Evolutionary conservation across 2,329 filamentous ascomycete species (phyloP), one percentile per base, ranked within the genome.

Genomic region (Scleromitrula shiraiana): DNA sequence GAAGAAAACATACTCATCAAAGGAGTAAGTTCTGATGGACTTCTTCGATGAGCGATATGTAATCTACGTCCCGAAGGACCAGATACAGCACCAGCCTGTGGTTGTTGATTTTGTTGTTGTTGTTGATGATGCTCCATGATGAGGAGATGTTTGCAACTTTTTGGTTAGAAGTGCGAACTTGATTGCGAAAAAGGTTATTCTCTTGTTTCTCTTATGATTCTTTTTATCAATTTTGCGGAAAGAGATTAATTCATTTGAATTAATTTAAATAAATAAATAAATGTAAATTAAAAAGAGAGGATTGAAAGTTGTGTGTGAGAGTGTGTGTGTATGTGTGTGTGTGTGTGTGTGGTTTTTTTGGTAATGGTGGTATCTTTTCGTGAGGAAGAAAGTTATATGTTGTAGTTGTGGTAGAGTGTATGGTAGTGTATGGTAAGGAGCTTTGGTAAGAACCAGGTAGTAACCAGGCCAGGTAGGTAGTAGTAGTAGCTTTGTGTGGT

Each of bases 31-130:
- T 97, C 93, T 59, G 93, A 97, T 57, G 91, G 93, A 72, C 89
- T 96, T 70, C 91, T 84, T 66, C 91, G 85, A 75, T 97, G 91
- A 64, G 91, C 91, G 71, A 97, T 96, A 74, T 97, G 90, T 67
- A 97, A 80, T 67, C 90, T 85, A 66, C 91, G 89, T 65, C 89
- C 89, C 66, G 83, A 72, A 63, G 88, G 87, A 60, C 88, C 89
- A 66, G 74, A 74, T 52, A 81, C 76, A 62, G 77, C 77, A 64
- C 74, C 74, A n/a, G n/a, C n/a, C 61, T 71, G 65, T 53, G 69
- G 62, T 56, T 68, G 67, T 61, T 77, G 77, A 68, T 82, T 76
- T 17, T 37, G 15, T 41, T 36, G 45, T 17, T 17, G 15, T 23
- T 45, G 46, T 12, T 46, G 33, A 67, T 72, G 68, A 67, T 69